Evolutionary conservation across 768 basidiomycete genomes (phyloP), one percentile per base, ranked within the genome.

Genomic region (Lyophyllum atratum): DNA sequence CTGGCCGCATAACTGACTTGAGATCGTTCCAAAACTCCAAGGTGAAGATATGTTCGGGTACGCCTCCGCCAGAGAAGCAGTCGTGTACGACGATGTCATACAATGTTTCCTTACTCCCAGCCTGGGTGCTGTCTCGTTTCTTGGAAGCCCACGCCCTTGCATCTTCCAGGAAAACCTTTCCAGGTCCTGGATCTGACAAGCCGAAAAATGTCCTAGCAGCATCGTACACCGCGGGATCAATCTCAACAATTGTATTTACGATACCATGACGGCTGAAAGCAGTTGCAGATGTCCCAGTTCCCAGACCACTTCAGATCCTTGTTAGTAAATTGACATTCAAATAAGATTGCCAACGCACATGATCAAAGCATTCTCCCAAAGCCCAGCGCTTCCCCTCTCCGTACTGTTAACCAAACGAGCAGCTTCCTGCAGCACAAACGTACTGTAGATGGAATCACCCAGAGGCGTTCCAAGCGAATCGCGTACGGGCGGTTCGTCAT

Each of bases 51-150:
- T 93, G 88, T 34, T 85, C 76, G 0, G 96, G 94, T 2, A 98
- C 86, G n/a, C 85, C 85, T 3, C 96, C 96, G 9, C 95, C 96
- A 9, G 94, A 93, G 69, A 97, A 98, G 66, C 92, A 92, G 64
- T 96, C 95, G 62, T 98, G 96, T 0, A 96, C 76, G 39, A 94
- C 83, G 59, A 89, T 78, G 62, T 92, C 89, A 66, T 84, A 93
- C 19, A 74, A 72, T 9, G 69, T 69, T 40, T 65, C 60, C 25
- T 65, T 59, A n/a, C 68, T 62, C 29, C 71, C 68, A 22, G 66
- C 62, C 4, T 67, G 68, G 9, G 70, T 50, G 22, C 56, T 65
- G 25, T 61, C 66, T 19, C 66, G 66, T 51, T 78, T 78, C 46
- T 75, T 71, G 8, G 79, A 72, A n/a, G 88, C 82, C 85, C 89